Conservation (phyloP, 2,329 filamentous ascomycete genomes). For the Fusarium fujikuroi region DNA sequence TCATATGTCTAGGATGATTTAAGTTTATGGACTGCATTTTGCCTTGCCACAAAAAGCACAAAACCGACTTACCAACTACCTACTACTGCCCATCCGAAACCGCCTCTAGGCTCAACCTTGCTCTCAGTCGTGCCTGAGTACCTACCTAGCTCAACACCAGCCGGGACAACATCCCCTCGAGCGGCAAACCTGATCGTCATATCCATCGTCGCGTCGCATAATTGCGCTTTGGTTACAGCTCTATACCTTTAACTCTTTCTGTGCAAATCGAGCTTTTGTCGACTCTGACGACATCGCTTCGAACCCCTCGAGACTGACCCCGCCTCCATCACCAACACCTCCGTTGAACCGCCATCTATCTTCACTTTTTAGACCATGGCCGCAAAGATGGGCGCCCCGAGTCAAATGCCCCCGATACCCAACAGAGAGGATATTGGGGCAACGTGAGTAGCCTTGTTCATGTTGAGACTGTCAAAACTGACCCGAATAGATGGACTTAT, state of each 20-base stretch:
- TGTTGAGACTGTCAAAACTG: constrained; percentile 26
- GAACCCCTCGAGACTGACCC: constrained; percentile 43
- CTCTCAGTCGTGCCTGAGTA: constrained; percentile 14
- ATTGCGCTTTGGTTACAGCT: not conserved
- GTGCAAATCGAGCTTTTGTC: constrained; percentile 3
- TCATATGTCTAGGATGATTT: constrained; percentile 31
- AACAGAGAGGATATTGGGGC: constrained; percentile 70
- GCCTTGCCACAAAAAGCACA: not conserved
- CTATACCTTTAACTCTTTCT: not conserved
- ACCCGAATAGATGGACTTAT: constrained; percentile 79
- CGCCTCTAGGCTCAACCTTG: constrained; percentile 7
- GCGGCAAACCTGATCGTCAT: not conserved
- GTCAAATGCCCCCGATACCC: constrained; percentile 66
- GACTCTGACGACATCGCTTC: constrained; percentile 39
- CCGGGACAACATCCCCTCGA: constrained; percentile 10
- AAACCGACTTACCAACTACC: not conserved
- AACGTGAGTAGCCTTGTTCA: constrained; percentile 52
- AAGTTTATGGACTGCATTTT: constrained; percentile 15
- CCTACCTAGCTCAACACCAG: constrained; percentile 3
- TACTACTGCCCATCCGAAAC: constrained; percentile 4
- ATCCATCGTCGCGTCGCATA: not conserved
- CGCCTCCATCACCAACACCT: constrained; percentile 37
- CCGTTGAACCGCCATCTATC: constrained; percentile 30
- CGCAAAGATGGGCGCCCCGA: constrained; percentile 49
- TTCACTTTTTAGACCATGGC: constrained; percentile 46